Base-by-base conservation (phyloP, 2,329 filamentous ascomycete species). In the Cytospora schulzeri region DNA sequence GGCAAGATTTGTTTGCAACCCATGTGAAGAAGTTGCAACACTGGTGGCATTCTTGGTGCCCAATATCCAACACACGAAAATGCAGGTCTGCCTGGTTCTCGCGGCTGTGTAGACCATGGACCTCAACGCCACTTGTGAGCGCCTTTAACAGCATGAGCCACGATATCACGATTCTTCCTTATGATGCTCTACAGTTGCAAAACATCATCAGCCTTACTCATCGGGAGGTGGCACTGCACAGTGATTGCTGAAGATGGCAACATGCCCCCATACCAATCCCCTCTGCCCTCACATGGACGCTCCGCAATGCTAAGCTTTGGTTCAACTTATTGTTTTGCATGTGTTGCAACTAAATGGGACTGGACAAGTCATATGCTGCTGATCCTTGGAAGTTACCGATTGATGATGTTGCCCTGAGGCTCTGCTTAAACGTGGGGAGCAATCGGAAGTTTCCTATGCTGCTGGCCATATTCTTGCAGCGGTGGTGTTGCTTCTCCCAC, bases 381-480 rank as follows among this genome's bases (percentile, higher is more conserved):
- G 1, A 12, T 17, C n/a, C n/a, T 2, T 48, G 45, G 24, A 31
- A n/a, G 28, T 17, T 62, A 50, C 59, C 38, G 48, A 41, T 41
- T 29, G 50, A 28, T 26, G 19, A 28, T 55, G 29, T 28, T 55
- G 22, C 41, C 50, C 53, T 62, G 58, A 64, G 58, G 57, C 57
- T 61, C 62, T 64, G 51, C 45, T 35, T 19, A 57, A 17, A 14
- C 22, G n/a, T 52, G 9, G 26, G 62, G 33, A 50, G 38, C 24
- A 17, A 41, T 19, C 59, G 33, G 59, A 53, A n/a, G 29, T 41
- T 24, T 41, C 57, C 48, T 54, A 50, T 29, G 57, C 38, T 64
- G 33, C 55, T 56, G 55, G 24, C 31, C 52, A 56, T 35, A 28
- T 31, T 41, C 26, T 17, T 52, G 31, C 45, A 57, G 52, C 57